These are phyloP conservation scores for Corynespora cassiicola DNA, from an alignment of 2,329 filamentous ascomycete genomes.

Conservation along the genomic window DNA sequence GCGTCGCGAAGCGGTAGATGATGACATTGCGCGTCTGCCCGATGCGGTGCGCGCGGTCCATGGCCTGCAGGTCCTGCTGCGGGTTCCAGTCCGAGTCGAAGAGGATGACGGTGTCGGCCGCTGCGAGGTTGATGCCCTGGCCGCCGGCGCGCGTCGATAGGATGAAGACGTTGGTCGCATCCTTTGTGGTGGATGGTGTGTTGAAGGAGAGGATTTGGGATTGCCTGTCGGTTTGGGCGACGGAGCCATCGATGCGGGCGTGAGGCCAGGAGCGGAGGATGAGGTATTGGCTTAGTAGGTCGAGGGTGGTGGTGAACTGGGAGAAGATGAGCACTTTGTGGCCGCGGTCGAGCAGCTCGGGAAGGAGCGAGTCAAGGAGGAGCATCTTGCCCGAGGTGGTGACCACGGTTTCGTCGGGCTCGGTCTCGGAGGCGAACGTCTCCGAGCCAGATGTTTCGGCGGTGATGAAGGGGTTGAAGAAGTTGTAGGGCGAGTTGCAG, in stretches of 20 bases:
- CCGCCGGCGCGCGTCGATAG: slow-evolving; percentile 91
- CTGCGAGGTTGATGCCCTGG: slow-evolving; percentile 92
- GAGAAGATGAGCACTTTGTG: slow-evolving; percentile 97
- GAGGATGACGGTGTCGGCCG: slow-evolving; percentile 89
- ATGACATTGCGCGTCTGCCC: slow-evolving; percentile 92
- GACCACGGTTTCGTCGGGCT: slow-evolving; percentile 79
- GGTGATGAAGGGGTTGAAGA: slow-evolving; percentile 82
- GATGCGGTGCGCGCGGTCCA: slow-evolving; percentile 93
- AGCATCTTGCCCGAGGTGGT: slow-evolving; percentile 95
- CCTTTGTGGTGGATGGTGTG: slow-evolving; percentile 35
- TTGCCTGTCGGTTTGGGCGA: slow-evolving; percentile 69
- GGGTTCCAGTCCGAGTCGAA: slow-evolving; percentile 96
- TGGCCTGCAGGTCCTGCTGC: slow-evolving; percentile 94
- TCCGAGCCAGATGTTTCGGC: slow-evolving; percentile 58
- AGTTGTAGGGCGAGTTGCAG: slow-evolving; percentile 95
- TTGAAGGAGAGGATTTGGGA: slow-evolving; percentile 59
- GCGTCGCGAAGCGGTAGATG: slow-evolving; percentile 91
- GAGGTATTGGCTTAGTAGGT: slow-evolving; percentile 89
- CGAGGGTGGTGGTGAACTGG: slow-evolving; percentile 93
- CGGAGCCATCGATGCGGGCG: slow-evolving; percentile 89
- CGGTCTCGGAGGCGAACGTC: slow-evolving; percentile 53
- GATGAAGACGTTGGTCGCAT: slow-evolving; percentile 74
- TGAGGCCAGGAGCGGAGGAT: slow-evolving; percentile 78
- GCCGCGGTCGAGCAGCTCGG: slow-evolving; percentile 71
- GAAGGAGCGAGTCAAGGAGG: slow-evolving; percentile 84